Evolutionary conservation across 768 basidiomycete species (phyloP), one percentile per base, ranked within the genome.

Genomic region (Termitomyces eurrhizus): DNA sequence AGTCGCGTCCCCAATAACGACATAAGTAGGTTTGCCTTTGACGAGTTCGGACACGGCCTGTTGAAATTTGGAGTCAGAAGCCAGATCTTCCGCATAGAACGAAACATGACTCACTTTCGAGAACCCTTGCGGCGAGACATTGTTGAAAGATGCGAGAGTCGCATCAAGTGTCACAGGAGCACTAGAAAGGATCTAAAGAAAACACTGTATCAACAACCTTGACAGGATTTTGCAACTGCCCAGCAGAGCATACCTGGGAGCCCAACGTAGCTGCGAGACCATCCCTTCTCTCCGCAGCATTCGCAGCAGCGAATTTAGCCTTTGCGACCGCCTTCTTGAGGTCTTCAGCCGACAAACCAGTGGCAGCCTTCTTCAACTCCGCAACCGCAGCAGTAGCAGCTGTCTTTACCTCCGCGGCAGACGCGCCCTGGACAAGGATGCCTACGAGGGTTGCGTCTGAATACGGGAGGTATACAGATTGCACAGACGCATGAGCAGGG

Each of bases 381-480:
- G 83, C 77, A 33, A 91, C 85, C 35, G 87, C 87, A n/a, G 78
- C 78, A 73, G 85, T 85, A 18, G 82, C 84, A 24, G 87, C 91
- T 59, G 86, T 82, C 65, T 80, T 85, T 50, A 93, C 87, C 56
- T 78, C 83, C 48, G 80, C 78, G 2, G 81, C 70, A 26, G 87
- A 88, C 41, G 78, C 72, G 7, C 86, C 93, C 70, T 91, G 86
- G 39, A 98, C 78, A 56, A 93, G 74, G 59, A 97, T 74, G 60
- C 95, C 95, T 61, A 96, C 86, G 54, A 99, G 81, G 7, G 89
- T 80, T 4, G 94, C 95, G 70, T 98, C 96, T 16, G 94, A 92
- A 77, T 98, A 98, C 14, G 90, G 88, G 13, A 95, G 79, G 69
- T 92, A 84, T 56, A 97, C 85, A 12, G 88, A 74, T 71, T 88